These are phyloP conservation scores for Acer saccharum DNA, from an alignment of 345 rosid species.

Conservation along the genomic window DNA sequence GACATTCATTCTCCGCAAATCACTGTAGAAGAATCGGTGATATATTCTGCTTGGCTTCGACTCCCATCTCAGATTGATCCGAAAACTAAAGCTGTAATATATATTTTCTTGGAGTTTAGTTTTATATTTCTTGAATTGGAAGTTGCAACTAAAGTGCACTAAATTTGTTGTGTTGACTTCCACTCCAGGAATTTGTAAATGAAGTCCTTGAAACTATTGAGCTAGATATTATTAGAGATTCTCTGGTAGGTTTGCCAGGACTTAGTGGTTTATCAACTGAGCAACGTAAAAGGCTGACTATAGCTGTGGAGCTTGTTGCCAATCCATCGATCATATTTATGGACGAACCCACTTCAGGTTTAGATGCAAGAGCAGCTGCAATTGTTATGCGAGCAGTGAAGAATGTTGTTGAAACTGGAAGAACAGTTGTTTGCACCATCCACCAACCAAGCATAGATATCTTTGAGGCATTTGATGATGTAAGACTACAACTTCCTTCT, in stretches of 20 bases:
- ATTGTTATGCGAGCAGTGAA: constrained; percentile 4
- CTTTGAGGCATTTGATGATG: constrained; percentile 16
- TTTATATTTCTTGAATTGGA: not conserved
- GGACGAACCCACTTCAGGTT: constrained; percentile 3
- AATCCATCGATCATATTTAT: constrained; percentile 12
- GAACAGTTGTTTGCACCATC: constrained; percentile 13
- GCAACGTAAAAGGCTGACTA: constrained; percentile 3
- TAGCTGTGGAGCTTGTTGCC: constrained; percentile 13
- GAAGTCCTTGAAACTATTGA: constrained; percentile 1
- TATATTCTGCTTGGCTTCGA: constrained; percentile 51
- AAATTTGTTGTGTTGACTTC: not conserved
- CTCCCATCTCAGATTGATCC: constrained; percentile 36
- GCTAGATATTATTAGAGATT: not conserved
- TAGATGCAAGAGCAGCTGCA: constrained; percentile 11
- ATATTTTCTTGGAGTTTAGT: too few relatives aligned
- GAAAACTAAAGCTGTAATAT: constrained; percentile 37
- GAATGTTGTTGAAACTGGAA: constrained; percentile 6
- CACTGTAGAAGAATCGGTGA: constrained; percentile 48
- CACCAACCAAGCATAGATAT: constrained; percentile 15
- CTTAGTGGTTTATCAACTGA: constrained; percentile 11
- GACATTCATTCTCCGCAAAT: constrained; percentile 49
- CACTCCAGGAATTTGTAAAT: constrained; percentile 1
- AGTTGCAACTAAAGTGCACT: not conserved
- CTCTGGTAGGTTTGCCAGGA: not conserved
- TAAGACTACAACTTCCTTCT: not conserved